Evolutionary conservation across 305 asterid genomes (phyloP), one percentile per base, ranked within the genome.

Genomic region (Fraxinus baroniana): DNA sequence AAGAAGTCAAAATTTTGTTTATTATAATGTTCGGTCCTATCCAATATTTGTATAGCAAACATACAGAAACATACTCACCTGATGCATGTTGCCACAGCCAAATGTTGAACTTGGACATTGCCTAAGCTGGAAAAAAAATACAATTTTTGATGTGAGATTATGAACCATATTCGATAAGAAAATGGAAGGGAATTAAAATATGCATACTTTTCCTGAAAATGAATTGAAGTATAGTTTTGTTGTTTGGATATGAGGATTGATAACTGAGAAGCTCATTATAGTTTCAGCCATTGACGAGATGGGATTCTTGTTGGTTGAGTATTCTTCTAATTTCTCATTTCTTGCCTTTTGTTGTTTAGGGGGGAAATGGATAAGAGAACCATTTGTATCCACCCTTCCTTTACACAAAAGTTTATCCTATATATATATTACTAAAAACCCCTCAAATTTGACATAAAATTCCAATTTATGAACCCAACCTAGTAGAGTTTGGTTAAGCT

Each of bases 341-440:
- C 62, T 35, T 32, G 79, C 28, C 74, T 24, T 49, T 77, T 75
- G 22, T 70, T 6, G 71, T 26, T 77, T 8, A 33, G 80, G 35
- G 1, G 78, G 76, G 80, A 76, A 77, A 76, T 28, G 90, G 95
- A 91, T 90, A 89, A 90, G 94, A 79, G 78, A 79, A 71, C 72
- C 86, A 88, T 89, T 89, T 86, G 84, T 87, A 85, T 89, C 95
- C 93, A 90, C 92, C 85, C 88, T 79, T 83, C 49, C 35, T 22
- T 83, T 80, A 44, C 17, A 17, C 32, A 74, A 86, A 35, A 75
- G 46, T 64, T 68, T 28, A 10, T 12, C 36, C 74, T 9, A 6
- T 30, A 24, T 8, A 26, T 5, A 24, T 44, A 17, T 66, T 66
- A 9, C 73, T 66, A 66, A 66, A 7, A 9, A 0, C 33, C 35